Base-by-base conservation (phyloP, 352 stramenopile genomes). In the Phytophthora idaei region DNA sequence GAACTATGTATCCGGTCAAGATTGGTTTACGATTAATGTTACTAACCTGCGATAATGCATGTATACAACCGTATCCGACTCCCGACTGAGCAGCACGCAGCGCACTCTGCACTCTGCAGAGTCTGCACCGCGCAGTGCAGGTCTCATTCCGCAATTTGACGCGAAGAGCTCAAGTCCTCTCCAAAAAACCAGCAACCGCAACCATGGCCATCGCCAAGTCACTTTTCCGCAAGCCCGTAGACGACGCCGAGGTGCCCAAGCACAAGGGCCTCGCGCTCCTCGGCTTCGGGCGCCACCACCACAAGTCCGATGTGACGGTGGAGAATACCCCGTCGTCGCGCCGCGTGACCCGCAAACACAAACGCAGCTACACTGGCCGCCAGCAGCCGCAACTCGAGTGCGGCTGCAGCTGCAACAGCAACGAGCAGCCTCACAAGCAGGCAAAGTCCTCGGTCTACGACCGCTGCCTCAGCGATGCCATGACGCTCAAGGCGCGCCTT, bases 401-500 rank as follows among this genome's bases (percentile, higher is more conserved):
- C 9, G 29, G 44, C 8, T 61, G 53, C 58, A 48, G 37, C n/a
- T 58, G 51, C 39, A 47, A 7, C 31, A 53, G 34, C 14, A 59
- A 67, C 31, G 47, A 64, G 31, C 54, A 64, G 27, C 50, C 52
- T 15, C 45, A 37, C 45, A 52, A 57, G 17, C 61, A 56, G 32
- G 37, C 46, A 3, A 57, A 46, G 2, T 39, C 52, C n/a, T 69
- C 67, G 2, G 57, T 76, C 32, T 76, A 76, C 54, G 62, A 76
- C 41, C 57, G 55, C 28, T 76, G 68, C 37, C 52, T 72, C 25
- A 53, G 29, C 14, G 68, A 76, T 21, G 68, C 63, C 12, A 72
- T 72, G 68, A 64, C 57, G 57, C 68, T 76, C 42, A 76, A 76
- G 53, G 57, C 57, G n/a, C 68, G 53, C 31, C 57, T 76, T 7